Base-by-base conservation (phyloP, 192 early-diverging fungal genomes). In the Spizellomyces punctatus region DNA sequence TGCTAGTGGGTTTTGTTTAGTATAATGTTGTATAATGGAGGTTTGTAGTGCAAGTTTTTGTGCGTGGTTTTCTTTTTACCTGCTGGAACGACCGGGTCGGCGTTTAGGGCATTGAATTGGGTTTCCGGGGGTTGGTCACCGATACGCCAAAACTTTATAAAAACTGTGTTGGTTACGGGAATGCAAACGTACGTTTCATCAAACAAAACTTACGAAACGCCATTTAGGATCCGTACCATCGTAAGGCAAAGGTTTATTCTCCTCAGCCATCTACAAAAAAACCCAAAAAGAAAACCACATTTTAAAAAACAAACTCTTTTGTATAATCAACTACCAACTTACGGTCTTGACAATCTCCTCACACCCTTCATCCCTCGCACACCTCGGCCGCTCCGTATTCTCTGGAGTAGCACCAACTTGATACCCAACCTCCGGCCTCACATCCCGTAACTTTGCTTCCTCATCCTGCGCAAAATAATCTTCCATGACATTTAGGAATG, bases 211-310 rank as follows among this genome's bases (percentile, higher is more conserved):
- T 59, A 77, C 67, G 78, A 86, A 91, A 62, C 89, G 81, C 90
- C 90, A 91, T 72, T 91, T 91, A 46, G 88, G 88, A 71, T 91
- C 90, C 6, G 82, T 72, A 0, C 85, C 82, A 27, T 81, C 63
- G 61, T 84, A 86, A 1, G 46, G 60, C 60, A 89, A 59, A n/a
- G 89, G 89, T 76, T 85, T 77, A 72, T 88, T 82, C 27, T 77
- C 74, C 52, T 76, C 74, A 16, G 77, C 66, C 74, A 91, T 81
- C 79, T 85, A 55, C 36, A 0, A 61, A 9, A 10, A 12, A 61
- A 61, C 21, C 0, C 21, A 14, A 54, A 14, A 36, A 55, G 3
- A n/a, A 55, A 55, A 55, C 54, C 54, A n/a, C 50, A 54, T 4
- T 2, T 54, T 54, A 0, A 54, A 54, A 54, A 54, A 54, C 4